Evolutionary conservation across 2,329 filamentous ascomycete species (phyloP), one percentile per base, ranked within the genome.

Genomic region (Aspergillus brasiliensis): DNA sequence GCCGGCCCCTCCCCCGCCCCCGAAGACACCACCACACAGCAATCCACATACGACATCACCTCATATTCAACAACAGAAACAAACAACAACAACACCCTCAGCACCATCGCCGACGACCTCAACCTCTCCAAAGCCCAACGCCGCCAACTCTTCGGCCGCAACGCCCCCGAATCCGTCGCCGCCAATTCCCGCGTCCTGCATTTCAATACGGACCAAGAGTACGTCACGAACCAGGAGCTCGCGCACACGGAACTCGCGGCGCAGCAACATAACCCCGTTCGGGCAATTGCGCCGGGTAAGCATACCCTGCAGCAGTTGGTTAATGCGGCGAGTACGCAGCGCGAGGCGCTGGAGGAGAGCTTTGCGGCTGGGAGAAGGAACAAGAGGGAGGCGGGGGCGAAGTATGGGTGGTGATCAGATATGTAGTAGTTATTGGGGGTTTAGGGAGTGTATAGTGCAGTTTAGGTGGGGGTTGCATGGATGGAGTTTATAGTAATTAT

Each of bases 151-250:
- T 94, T 98, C 71, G 94, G 94, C 1, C 89, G 93, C 31, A 69
- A 75, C 65, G 66, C 74, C 34, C 76, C 76, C 57, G 64, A 79
- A 7, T 80, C 84, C 51, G 17, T 17, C 0, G 2, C 52, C 2
- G 51, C 31, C n/a, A 81, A 81, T 2, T 81, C 85, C n/a, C 88
- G 85, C 46, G 84, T 97, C 38, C 84, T 93, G 64, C 92, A 90
- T 70, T 97, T 97, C 83, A 91, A 96, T 78, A 93, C 92, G 65
- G 92, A 96, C 73, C 80, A 82, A 59, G 93, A 97, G 78, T 98
- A 98, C 75, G 85, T 84, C 23, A 86, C 90, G 69, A 98, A 98
- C 75, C 91, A 97, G 77, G 83, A 83, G 66, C 73, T 96, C 89
- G 90, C 71, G 86, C 92, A 73, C 81, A 87, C 70, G 7, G 77